phyloP scores from a whole-genome alignment of 139 green algal species.

The Nannochloris sp. region DNA sequence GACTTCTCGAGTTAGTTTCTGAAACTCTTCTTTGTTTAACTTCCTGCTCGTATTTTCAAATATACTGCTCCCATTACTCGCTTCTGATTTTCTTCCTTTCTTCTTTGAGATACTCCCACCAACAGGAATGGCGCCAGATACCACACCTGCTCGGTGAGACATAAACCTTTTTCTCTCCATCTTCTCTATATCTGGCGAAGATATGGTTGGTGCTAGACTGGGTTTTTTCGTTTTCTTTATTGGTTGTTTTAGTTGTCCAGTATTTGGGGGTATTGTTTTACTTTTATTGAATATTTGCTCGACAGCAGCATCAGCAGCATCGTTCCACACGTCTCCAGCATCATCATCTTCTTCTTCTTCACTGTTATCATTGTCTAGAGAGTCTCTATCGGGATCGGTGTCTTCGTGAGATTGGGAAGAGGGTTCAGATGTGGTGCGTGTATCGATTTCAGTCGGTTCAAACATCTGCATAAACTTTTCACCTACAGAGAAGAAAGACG shows the following conservation, averaged over 20 bases:
- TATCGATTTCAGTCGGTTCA: conserved; percentile 24
- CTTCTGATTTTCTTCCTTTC: not conserved
- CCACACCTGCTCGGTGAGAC: conserved; percentile 42
- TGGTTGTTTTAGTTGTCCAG: no score
- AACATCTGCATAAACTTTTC: conserved; percentile 50
- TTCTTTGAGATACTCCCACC: not conserved
- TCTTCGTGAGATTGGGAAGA: no score
- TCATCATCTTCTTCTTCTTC: conserved; percentile 3
- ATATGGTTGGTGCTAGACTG: conserved; percentile 1
- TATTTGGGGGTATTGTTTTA: not conserved
- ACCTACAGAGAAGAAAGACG: conserved; percentile 15
- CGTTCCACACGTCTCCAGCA: not conserved
- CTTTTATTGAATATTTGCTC: conserved; percentile 16
- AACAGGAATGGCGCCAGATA: not conserved
- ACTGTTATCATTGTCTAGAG: not conserved
- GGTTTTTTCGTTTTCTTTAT: no score
- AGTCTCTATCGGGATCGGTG: not conserved
- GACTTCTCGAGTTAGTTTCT: conserved; percentile 2
- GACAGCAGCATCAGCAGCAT: not conserved
- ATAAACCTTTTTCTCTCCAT: conserved; percentile 53
- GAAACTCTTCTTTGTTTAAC: conserved; percentile 31
- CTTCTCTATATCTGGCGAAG: not conserved
- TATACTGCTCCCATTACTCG: conserved; percentile 23
- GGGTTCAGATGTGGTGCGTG: not conserved
- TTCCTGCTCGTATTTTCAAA: conserved; percentile 40